Evolutionary conservation across 2,329 filamentous ascomycete species (phyloP).

Genomic region (Byssoonygena ceratinophila): DNA sequence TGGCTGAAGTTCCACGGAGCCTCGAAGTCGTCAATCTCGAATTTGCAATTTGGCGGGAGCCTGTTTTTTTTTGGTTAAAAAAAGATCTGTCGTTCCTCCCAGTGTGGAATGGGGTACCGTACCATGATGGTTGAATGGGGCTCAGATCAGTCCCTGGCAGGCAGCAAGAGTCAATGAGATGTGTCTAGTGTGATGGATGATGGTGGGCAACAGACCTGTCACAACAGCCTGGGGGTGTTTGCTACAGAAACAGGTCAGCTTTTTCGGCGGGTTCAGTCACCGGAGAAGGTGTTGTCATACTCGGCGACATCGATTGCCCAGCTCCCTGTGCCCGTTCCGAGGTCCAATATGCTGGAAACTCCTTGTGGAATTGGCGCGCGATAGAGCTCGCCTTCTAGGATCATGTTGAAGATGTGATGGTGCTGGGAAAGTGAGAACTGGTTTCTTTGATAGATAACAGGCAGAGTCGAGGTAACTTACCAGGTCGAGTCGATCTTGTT

Average conservation of each 20-base stretch:
- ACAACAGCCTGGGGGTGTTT: conserved; percentile 11
- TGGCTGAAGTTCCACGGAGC: conserved; percentile 20
- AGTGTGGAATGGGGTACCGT: neutral
- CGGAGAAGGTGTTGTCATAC: conserved; percentile 1
- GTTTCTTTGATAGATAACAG: neutral
- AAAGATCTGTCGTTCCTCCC: neutral
- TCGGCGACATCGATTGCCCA: conserved; percentile 18
- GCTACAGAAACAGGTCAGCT: neutral
- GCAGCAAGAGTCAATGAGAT: neutral
- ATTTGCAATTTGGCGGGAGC: conserved; percentile 24
- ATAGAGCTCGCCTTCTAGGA: conserved; percentile 18
- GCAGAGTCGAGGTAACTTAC: neutral
- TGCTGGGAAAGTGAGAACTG: conserved; percentile 7
- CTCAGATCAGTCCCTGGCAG: conserved; percentile 16
- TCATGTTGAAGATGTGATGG: conserved; percentile 21
- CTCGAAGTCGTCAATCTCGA: conserved; percentile 26
- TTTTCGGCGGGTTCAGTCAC: neutral
- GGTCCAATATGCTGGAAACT: conserved; percentile 15
- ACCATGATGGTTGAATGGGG: conserved; percentile 19
- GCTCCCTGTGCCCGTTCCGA: conserved; percentile 18
- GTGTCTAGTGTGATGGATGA: neutral
- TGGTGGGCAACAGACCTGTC: conserved; percentile 4
- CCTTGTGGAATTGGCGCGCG: conserved; percentile 21
- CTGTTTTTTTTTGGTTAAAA: conserved; percentile 11
- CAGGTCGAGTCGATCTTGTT: conserved; percentile 7